Conservation (phyloP, 2,329 filamentous ascomycete species). For the Fusarium sp. region DNA sequence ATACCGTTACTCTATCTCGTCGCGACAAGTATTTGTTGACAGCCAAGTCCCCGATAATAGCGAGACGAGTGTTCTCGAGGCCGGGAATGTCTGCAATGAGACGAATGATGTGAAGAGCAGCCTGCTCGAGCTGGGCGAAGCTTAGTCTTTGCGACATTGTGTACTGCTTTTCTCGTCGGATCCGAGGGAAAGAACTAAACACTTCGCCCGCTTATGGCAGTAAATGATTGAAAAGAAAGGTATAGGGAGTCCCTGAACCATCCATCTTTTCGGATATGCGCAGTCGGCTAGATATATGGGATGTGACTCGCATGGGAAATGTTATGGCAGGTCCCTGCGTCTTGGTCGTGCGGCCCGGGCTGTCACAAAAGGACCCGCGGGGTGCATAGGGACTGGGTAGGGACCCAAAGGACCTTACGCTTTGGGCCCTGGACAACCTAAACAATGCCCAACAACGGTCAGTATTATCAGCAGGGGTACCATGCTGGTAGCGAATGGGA, state of each 20-base stretch:
- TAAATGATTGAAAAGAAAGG: background rate
- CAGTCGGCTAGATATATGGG: constrained; percentile 25
- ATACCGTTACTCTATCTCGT: constrained; percentile 32
- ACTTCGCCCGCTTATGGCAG: constrained; percentile 31
- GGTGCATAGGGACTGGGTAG: constrained; percentile 26
- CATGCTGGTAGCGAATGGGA: constrained; percentile 18
- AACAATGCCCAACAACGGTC: constrained; percentile 31
- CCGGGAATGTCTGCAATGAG: constrained; percentile 68
- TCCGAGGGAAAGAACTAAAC: constrained; percentile 24
- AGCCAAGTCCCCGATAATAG: constrained; percentile 45
- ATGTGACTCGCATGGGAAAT: background rate
- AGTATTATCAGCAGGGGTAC: constrained; percentile 17
- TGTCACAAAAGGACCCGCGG: constrained; percentile 15
- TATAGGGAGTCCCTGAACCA: background rate
- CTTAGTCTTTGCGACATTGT: constrained; percentile 42
- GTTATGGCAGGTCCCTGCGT: constrained; percentile 2
- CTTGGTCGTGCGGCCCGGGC: background rate
- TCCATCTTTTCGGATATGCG: background rate
- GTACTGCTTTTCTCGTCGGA: constrained; percentile 19
- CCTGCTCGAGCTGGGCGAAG: constrained; percentile 67
- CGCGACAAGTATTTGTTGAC: constrained; percentile 44
- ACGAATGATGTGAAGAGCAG: constrained; percentile 90
- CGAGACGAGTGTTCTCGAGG: constrained; percentile 45
- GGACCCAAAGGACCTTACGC: constrained; percentile 3
- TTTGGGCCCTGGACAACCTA: constrained; percentile 5